Conservation (phyloP, 1,284 basidiomycete species). For the Anthracocystis panici-leucophaei region DNA sequence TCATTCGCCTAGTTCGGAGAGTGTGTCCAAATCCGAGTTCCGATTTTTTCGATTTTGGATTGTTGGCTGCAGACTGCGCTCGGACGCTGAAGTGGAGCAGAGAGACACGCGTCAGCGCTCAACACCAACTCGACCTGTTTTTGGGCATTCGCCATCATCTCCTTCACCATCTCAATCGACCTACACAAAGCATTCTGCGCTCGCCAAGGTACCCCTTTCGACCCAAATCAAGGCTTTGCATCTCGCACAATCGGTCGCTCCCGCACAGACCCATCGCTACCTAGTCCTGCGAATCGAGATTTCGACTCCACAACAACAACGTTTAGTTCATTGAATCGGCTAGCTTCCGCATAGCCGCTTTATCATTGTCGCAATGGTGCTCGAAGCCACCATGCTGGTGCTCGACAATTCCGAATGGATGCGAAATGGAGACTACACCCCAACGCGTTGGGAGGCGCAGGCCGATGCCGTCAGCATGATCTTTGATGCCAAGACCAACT, state of each 20-base stretch:
- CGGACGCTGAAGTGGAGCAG: conserved; percentile 8
- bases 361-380: conserved; percentile 51
- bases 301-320: neutral
- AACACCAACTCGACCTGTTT: conserved; percentile 14
- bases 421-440: conserved; percentile 89
- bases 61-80: conserved; percentile 12
- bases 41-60: conserved; percentile 9
- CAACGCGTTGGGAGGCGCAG: conserved; percentile 86
- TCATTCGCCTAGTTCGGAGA: conserved; percentile 14
- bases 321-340: conserved; percentile 1
- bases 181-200: neutral
- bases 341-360: conserved; percentile 17
- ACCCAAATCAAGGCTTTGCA: too few relatives aligned
- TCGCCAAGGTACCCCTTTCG: neutral
- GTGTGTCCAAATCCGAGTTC: conserved; percentile 14
- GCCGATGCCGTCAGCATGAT: conserved; percentile 89
- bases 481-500: conserved; percentile 90
- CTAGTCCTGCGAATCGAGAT: neutral
- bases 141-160: neutral
- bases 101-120: conserved; percentile 38
- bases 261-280: neutral
- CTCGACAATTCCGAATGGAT: conserved; percentile 70
- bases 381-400: conserved; percentile 70
- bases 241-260: too few relatives aligned
- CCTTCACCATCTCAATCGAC: neutral